Conservation (phyloP, 805 yeast species). For the Yarrowia yakushimensis region DNA sequence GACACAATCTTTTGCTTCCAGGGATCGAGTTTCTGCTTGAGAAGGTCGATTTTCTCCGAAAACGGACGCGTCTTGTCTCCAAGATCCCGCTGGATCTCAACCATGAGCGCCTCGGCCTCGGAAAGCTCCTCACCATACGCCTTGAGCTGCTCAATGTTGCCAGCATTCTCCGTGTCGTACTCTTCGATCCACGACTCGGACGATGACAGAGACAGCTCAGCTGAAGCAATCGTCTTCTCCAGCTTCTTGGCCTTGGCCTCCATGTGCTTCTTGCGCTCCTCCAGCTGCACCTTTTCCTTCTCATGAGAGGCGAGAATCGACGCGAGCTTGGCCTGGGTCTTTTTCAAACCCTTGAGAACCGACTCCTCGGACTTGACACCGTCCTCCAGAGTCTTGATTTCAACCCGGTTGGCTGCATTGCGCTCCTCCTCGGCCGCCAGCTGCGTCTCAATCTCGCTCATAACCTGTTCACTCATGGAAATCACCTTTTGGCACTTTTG, state of each 20-base stretch:
- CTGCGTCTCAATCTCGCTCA: constrained; percentile 43
- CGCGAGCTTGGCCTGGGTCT: constrained; percentile 35
- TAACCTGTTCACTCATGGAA: constrained; percentile 40
- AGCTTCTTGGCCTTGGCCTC: constrained; percentile 56
- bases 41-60: constrained; percentile 58
- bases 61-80: constrained; percentile 70
- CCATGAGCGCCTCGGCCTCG: constrained; percentile 55
- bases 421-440: constrained; percentile 46
- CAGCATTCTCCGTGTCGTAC: constrained; percentile 45
- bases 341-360: constrained; percentile 33
- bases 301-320: constrained; percentile 43
- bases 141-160: constrained; percentile 46
- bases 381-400: constrained; percentile 37
- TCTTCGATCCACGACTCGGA: constrained; percentile 48
- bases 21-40: constrained; percentile 72
- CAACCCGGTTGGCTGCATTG: constrained; percentile 40
- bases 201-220: constrained; percentile 46
- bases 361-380: constrained; percentile 28
- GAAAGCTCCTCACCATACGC: constrained; percentile 47
- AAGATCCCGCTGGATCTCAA: constrained; percentile 59
- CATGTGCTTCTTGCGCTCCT: constrained; percentile 72
- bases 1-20: constrained; percentile 68
- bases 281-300: constrained; percentile 61
- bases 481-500: constrained; percentile 44
- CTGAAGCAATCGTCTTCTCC: constrained; percentile 50